phyloP scores from a whole-genome alignment of 169 alveolate species.

The Eimeria mitis region DNA sequence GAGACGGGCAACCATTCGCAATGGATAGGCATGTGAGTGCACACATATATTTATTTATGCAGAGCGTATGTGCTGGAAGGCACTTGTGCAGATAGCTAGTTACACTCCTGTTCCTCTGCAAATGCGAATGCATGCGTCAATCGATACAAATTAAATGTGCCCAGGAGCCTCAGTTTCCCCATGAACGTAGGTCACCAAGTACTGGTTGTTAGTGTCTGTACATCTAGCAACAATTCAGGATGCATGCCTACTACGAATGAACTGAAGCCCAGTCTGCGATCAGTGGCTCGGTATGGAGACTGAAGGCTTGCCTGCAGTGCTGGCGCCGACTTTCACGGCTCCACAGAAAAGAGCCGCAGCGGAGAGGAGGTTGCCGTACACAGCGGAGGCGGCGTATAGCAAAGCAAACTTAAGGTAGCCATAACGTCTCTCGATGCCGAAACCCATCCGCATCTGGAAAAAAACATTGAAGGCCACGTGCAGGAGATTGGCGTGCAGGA shows the following conservation, averaged over 20 bases:
- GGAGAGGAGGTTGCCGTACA: conserved; percentile 89
- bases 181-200: background rate
- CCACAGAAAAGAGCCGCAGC: conserved; percentile 88
- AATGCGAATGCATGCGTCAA: background rate
- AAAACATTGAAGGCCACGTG: conserved; percentile 90
- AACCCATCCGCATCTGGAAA: conserved; percentile 90
- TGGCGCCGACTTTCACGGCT: conserved; percentile 90
- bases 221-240: background rate
- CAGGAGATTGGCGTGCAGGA: conserved; percentile 89
- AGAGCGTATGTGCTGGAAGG: background rate
- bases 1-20: background rate
- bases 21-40: background rate
- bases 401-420: conserved; percentile 85
- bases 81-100: background rate
- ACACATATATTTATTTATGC: background rate
- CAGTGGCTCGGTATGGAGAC: background rate
- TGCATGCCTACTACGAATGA: background rate
- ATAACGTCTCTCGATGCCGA: conserved; percentile 89
- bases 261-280: background rate
- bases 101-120: background rate
- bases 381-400: conserved; percentile 87
- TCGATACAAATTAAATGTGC: background rate
- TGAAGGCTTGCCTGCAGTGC: conserved; percentile 87
- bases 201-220: background rate
- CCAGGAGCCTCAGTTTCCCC: background rate